A percentile compares a stretch with the other conserved stretches of the same genome.
Evolutionary conservation across 2,329 filamentous ascomycete species (phyloP).

Genomic region (Colletotrichum simmondsii): DNA sequence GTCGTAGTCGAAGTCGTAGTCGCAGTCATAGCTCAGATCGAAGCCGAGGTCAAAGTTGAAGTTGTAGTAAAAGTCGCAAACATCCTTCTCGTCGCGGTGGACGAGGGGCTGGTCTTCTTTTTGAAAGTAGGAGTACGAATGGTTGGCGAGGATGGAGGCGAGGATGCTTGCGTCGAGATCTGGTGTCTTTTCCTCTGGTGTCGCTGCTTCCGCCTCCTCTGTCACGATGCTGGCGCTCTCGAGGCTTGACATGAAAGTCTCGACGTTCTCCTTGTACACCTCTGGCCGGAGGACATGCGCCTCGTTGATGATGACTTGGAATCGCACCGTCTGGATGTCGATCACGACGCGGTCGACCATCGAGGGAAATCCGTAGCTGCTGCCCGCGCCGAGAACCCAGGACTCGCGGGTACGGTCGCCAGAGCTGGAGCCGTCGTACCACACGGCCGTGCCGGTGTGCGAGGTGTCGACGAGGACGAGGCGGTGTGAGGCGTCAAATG

Average conservation of each 20-base stretch:
- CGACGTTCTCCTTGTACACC: slow-evolving; percentile 46
- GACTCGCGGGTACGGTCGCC: slow-evolving; percentile 49
- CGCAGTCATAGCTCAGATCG: slow-evolving; percentile 10
- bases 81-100: slow-evolving; percentile 9
- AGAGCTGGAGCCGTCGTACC: slow-evolving; percentile 53
- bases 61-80: slow-evolving; percentile 25
- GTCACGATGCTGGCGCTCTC: neutral
- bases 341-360: slow-evolving; percentile 47
- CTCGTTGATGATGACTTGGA: slow-evolving; percentile 52
- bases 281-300: slow-evolving; percentile 45
- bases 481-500: slow-evolving; percentile 50
- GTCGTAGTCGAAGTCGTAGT: neutral
- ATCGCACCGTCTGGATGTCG: slow-evolving; percentile 52
- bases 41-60: slow-evolving; percentile 30
- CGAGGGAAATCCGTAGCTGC: slow-evolving; percentile 46
- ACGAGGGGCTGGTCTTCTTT: neutral
- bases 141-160: too few relatives aligned
- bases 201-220: neutral
- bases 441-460: slow-evolving; percentile 50
- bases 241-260: slow-evolving; percentile 41
- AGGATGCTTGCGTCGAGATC: too few relatives aligned
- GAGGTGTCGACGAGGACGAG: slow-evolving; percentile 53
- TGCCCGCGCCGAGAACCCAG: slow-evolving; percentile 49
- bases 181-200: neutral
- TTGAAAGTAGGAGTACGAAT: neutral